Evolutionary conservation across 805 yeast species (phyloP).

Genomic region (Candida maesae): DNA sequence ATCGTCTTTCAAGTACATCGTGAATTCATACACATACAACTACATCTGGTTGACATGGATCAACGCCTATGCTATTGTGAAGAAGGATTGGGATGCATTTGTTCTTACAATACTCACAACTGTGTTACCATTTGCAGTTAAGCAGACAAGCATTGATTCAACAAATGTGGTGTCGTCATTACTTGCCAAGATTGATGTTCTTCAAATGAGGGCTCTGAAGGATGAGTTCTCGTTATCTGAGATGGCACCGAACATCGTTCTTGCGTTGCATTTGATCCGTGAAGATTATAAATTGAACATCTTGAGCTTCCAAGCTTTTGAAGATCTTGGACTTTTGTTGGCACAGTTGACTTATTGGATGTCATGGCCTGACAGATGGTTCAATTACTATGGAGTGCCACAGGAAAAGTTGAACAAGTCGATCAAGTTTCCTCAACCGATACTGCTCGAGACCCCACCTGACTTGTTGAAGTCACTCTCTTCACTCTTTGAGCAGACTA

Average conservation of each 20-base stretch:
- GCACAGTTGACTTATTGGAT: slow-evolving; percentile 60
- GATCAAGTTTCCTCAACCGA: slow-evolving; percentile 35
- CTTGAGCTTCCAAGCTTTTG: slow-evolving; percentile 33
- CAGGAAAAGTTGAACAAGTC: slow-evolving; percentile 33
- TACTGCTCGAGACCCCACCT: slow-evolving; percentile 50
- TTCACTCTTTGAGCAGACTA: slow-evolving; percentile 42
- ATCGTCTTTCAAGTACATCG: slow-evolving; percentile 46
- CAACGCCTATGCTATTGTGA: slow-evolving; percentile 43
- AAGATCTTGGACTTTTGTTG: slow-evolving; percentile 49
- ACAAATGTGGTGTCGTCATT: slow-evolving; percentile 14
- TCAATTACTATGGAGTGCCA: slow-evolving; percentile 45
- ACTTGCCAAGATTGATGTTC: slow-evolving; percentile 9
- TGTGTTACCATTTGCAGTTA: slow-evolving; percentile 41
- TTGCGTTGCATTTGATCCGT: slow-evolving; percentile 69
- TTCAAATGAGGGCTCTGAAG: slow-evolving; percentile 24
- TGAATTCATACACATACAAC: slow-evolving; percentile 56
- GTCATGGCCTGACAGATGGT: slow-evolving; percentile 74
- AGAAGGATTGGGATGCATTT: slow-evolving; percentile 58
- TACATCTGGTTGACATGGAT: slow-evolving; percentile 64
- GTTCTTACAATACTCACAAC: slow-evolving; percentile 48
- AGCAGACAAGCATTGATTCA: slow-evolving; percentile 17
- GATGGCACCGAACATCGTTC: slow-evolving; percentile 55
- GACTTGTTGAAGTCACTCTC: slow-evolving; percentile 52
- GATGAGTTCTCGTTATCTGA: slow-evolving; percentile 40
- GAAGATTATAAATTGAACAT: slow-evolving; percentile 70